Evolutionary conservation across 352 stramenopile species (phyloP), one percentile per base, ranked within the genome.

Genomic region (Globisporangium apiculatum): DNA sequence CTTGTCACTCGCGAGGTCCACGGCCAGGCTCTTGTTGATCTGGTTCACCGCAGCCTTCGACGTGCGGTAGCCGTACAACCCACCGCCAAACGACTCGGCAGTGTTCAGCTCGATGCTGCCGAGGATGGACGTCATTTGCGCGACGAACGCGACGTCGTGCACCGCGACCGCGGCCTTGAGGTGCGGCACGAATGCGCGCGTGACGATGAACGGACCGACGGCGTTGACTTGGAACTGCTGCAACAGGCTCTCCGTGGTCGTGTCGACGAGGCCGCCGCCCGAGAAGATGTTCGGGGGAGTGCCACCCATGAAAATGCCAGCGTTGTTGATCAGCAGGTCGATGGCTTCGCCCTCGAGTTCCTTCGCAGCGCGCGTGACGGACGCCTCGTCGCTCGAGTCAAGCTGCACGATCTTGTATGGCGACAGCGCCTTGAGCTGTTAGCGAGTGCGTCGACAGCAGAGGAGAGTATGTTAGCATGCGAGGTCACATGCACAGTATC

Each of bases 31-130:
- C 31, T 53, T 59, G 38, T 37, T 65, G 46, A 71, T 17, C 56
- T 69, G 77, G 58, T 86, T 81, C 37, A 82, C 60, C 9, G 65
- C 74, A 4, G 66, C 52, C 57, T 84, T 84, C n/a, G 66, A 79
- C 51, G 73, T 59, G 18, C 68, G 60, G 57, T 86, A 83, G 3
- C 59, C 75, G 45, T 79, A 42, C 7, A 7, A 11, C 1, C 38
- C 38, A 10, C 38, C 38, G 38, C 38, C 18, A n/a, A n/a, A n/a
- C n/a, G n/a, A 43, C 38, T 43, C 38, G 38, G 9, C 38, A 1
- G 7, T 47, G 14, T 47, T 63, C 42, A 51, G 14, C 10, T 66
- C n/a, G 15, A 68, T 61, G 42, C 62, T 71, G 0, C 48, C 68
- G 3, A 68, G 12, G 8, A 50, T 35, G 7, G 64, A 65, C 9